Evolutionary conservation across 371 early-diverging fungal genomes (phyloP), one percentile per base, ranked within the genome.

Genomic region (Mortierella sp.): DNA sequence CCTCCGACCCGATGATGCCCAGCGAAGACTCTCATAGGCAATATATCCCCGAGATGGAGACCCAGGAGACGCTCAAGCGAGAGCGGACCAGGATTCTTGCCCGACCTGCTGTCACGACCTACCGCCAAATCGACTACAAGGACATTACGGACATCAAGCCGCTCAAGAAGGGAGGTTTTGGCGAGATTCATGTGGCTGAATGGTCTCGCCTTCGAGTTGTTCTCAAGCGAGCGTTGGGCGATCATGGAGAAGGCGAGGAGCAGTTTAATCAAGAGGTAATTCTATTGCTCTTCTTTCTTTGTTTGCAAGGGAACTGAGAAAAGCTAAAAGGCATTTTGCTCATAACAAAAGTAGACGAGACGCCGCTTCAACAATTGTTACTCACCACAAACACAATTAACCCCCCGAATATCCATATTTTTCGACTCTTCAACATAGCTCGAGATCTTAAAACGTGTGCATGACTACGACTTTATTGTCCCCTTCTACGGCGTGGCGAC

Each of bases 201-300:
- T 83, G 84, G 84, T 83, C 84, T 5, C 76, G 76, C 4, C 76
- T 83, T 6, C 58, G 72, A 9, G 79, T 83, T 10, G 84, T 83
- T 11, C 66, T 83, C 19, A 83, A 83, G 70, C 31, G 84, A 9
- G 79, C 76, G 13, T 43, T 83, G 43, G 68, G 65, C 13, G 78
- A 71, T 10, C 73, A 71, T 34, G 39, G 47, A 22, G 78, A 83
- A 29, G 84, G 79, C 9, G 67, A 64, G 6, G 84, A 83, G 55
- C 84, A 83, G 37, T 83, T 83, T 55, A 76, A 76, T 31, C 84
- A 83, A 37, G 84, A 83, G 79, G 84, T 79, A 70, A 68, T 55
- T 34, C 6, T 8, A 64, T 52, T 44, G 39, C 39, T 29, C 22
- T 16, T 29, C 16, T 14, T 10, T 44, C 43, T 50, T 37, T 37